A percentile compares a stretch with the other conserved stretches of the same genome.
Conservation (phyloP, 371 early-diverging fungal genomes). For the Mortierella sp. region DNA sequence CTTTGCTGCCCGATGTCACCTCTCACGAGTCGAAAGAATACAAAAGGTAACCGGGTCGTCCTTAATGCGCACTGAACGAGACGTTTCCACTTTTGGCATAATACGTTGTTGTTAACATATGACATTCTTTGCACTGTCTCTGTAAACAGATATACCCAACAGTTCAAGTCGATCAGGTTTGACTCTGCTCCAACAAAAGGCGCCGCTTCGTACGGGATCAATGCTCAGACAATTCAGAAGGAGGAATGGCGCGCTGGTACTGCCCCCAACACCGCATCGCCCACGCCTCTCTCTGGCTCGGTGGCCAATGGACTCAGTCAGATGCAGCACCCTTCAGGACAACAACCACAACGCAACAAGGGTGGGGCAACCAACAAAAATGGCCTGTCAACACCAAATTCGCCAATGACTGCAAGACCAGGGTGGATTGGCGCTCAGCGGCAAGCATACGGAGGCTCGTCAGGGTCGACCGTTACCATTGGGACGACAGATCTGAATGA, state of each 20-base stretch:
- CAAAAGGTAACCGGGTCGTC: constrained; percentile 24
- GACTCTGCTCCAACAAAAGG: constrained; percentile 43
- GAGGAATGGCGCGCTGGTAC: constrained; percentile 16
- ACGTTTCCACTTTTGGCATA: neutral
- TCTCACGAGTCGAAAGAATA: constrained; percentile 48
- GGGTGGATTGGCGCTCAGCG: neutral
- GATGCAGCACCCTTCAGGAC: constrained; percentile 19
- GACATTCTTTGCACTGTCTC: too few relatives aligned
- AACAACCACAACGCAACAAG: neutral
- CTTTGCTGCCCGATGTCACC: constrained; percentile 36
- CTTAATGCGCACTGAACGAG: neutral
- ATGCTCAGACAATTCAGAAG: constrained; percentile 20
- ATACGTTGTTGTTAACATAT: neutral
- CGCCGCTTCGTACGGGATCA: constrained; percentile 18
- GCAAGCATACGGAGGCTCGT: constrained; percentile 18
- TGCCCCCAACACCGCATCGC: constrained; percentile 9
- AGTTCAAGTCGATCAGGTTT: constrained; percentile 50
- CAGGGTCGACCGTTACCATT: constrained; percentile 27
- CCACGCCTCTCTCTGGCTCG: constrained; percentile 12
- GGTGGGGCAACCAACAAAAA: neutral
- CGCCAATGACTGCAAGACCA: neutral
- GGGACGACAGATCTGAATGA: constrained; percentile 36
- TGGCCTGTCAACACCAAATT: neutral
- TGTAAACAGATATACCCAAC: constrained; percentile 40
- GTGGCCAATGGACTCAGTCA: constrained; percentile 10